Conservation (phyloP, 306 rosid genomes). For the Begonia loranthoides region DNA sequence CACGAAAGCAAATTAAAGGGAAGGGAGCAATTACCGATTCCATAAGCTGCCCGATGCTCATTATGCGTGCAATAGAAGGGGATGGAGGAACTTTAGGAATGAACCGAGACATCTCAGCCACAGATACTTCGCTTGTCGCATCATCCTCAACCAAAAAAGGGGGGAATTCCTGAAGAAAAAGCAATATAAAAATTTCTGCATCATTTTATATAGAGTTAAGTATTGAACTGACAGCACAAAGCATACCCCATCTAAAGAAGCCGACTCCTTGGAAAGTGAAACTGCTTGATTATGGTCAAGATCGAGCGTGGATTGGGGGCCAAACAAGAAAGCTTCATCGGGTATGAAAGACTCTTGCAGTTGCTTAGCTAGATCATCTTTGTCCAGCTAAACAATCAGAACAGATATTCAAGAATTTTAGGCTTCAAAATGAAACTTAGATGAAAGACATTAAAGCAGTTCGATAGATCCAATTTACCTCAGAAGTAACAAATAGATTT, state of each 20-base stretch:
- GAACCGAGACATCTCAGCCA: constrained; percentile 53
- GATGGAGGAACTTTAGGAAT: constrained; percentile 52
- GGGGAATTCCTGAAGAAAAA: constrained; percentile 49
- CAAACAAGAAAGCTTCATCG: constrained; percentile 76
- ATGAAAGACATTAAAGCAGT: neutral
- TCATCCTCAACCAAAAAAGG: constrained; percentile 62
- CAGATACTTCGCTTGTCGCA: constrained; percentile 69
- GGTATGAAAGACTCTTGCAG: constrained; percentile 63
- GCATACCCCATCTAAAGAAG: constrained; percentile 46
- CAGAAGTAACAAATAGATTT: constrained; percentile 37
- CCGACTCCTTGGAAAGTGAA: constrained; percentile 33
- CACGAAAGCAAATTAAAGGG: neutral
- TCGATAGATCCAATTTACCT: constrained; percentile 28
- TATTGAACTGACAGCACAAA: neutral
- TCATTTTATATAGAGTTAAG: neutral
- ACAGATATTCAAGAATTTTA: constrained; percentile 12
- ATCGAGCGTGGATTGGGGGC: constrained; percentile 55
- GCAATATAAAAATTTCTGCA: neutral
- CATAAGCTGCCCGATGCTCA: constrained; percentile 87
- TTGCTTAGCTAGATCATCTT: constrained; percentile 38
- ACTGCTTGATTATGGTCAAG: constrained; percentile 26
- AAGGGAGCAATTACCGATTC: constrained; percentile 50
- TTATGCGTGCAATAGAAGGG: constrained; percentile 45
- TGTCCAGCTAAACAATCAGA: constrained; percentile 51
- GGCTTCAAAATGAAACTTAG: neutral